Base-by-base conservation (phyloP, 139 green algal genomes). In the Astrephomene gubernaculifera region DNA sequence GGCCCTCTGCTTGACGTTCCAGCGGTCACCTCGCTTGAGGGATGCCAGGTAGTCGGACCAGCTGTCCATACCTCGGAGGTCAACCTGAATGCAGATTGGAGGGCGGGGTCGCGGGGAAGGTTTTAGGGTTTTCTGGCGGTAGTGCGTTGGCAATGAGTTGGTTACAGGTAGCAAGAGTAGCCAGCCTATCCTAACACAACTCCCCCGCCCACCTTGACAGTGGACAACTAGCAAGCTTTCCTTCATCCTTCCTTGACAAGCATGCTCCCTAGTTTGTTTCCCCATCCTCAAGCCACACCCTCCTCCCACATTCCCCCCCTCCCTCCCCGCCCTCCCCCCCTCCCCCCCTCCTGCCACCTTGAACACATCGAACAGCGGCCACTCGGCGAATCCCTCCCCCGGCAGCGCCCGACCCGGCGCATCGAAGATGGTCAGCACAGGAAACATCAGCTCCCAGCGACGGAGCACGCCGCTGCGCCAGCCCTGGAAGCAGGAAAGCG, bases 291-390 rank as follows among this genome's bases (percentile, higher is more conserved):
- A 36, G 9, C 2, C 60, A 68, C 29, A 10, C 57, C 57, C 22
- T 22, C 22, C 22, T 67, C 57, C 19, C 57, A 6, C 22, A 10
- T 67, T 22, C 63, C 63, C 17, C 29, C 63, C 39, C 17, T 67
- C 17, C 57, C 57, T n/a, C 6, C 22, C 22, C 19, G 27, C 57
- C 22, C 19, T 67, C 57, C 19, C 49, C 49, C 49, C 17, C 49
- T 17, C 14, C 49, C 49, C 49, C 17, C 49, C 17, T 57, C 49
- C 49, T 17, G 49, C 19, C 57, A 71, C 76, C 60, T 83, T 83
- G 76, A 83, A 83, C 7, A 83, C 29, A 29, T 72, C 57, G 21
- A 60, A 83, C 22, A 83, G 76, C 1, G 76, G 76, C 76, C 76
- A 83, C 43, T 83, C 76, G 41, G 35, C 7, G 60, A 83, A 83